phyloP scores from a whole-genome alignment of 2,329 filamentous ascomycete species.

The Tolypocladium tropicale region DNA sequence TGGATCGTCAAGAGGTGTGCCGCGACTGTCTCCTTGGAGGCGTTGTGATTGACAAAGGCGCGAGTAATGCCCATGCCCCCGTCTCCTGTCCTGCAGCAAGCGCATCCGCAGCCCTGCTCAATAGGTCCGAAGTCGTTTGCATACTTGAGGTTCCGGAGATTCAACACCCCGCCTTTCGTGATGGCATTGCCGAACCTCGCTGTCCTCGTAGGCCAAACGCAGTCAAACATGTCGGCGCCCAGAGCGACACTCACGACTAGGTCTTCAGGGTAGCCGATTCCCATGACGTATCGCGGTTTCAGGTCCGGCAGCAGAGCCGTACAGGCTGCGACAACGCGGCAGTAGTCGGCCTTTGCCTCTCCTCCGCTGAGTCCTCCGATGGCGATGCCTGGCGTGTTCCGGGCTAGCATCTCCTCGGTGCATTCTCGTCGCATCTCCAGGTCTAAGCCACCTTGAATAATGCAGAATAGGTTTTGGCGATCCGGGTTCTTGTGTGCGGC shows the following conservation, averaged over 20 bases:
- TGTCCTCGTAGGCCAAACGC: conserved; percentile 95
- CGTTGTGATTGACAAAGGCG: conserved; percentile 85
- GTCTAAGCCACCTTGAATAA: conserved; percentile 93
- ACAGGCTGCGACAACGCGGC: conserved; percentile 78
- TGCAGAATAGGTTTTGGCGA: conserved; percentile 91
- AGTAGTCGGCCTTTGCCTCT: conserved; percentile 89
- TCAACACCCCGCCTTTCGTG: conserved; percentile 70
- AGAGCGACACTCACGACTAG: conserved; percentile 86
- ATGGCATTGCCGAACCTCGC: conserved; percentile 94
- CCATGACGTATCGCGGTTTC: conserved; percentile 99
- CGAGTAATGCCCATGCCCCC: conserved; percentile 74
- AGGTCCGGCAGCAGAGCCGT: conserved; percentile 74
- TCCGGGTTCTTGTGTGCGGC: conserved; percentile 75
- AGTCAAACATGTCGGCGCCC: conserved; percentile 98
- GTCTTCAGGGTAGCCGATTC: conserved; percentile 94
- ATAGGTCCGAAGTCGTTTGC: conserved; percentile 74
- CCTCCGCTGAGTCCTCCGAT: conserved; percentile 93
- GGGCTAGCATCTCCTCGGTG: conserved; percentile 73
- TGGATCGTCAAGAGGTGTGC: conserved; percentile 82
- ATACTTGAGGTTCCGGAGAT: conserved; percentile 67
- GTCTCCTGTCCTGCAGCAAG: conserved; percentile 58
- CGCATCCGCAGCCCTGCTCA: conserved; percentile 72
- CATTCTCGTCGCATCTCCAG: conserved; percentile 77
- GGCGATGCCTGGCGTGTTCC: conserved; percentile 90
- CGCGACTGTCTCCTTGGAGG: conserved; percentile 88